Conservation (phyloP, 257 asterid genomes). For the Rhazya stricta region DNA sequence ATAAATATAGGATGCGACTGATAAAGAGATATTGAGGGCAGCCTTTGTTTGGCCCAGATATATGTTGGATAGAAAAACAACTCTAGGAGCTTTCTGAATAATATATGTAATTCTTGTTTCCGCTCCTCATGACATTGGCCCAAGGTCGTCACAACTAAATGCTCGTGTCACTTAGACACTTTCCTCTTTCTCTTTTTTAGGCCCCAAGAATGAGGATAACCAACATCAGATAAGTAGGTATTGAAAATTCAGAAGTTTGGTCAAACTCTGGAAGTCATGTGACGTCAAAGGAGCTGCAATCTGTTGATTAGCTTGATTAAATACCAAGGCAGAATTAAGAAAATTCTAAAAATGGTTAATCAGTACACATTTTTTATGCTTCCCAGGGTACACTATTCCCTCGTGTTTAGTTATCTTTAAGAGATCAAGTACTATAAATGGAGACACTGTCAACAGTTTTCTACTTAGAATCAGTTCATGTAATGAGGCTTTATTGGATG, state of each 20-base stretch:
- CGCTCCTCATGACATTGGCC: neutral
- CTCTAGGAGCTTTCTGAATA: neutral
- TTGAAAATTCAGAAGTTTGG: neutral
- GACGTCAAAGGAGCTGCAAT: neutral
- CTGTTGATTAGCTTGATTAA: neutral
- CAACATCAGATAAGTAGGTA: neutral
- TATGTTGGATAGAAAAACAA: neutral
- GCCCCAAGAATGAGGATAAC: neutral
- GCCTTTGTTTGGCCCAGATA: neutral
- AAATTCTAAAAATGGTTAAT: neutral
- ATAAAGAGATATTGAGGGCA: neutral
- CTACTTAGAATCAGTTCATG: neutral
- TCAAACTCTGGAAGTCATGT: neutral
- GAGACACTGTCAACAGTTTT: neutral
- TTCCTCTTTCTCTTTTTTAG: neutral
- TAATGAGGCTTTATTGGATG: neutral
- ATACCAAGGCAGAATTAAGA: neutral
- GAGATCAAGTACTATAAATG: neutral
- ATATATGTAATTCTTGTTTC: neutral
- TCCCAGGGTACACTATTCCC: neutral
- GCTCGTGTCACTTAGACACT: neutral
- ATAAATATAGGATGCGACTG: neutral
- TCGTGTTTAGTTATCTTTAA: neutral
- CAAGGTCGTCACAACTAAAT: neutral
- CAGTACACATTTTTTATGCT: neutral